Evolutionary conservation across 441 rosid species (phyloP).

Genomic region (Pelargonium exstipulatum): DNA sequence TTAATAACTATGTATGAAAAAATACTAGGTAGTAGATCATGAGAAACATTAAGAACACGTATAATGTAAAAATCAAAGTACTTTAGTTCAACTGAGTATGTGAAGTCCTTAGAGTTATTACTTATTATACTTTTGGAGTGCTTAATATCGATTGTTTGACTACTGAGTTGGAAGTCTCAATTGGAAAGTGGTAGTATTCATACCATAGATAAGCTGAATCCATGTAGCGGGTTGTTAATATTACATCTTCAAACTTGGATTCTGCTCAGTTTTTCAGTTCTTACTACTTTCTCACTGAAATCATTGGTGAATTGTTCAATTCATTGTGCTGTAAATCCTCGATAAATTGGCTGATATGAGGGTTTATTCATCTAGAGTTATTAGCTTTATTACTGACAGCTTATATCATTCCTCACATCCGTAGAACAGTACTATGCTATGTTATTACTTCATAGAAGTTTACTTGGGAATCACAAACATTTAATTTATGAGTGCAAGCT

Average conservation of each 20-base stretch:
- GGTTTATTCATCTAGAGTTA: neutral
- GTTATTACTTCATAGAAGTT: neutral
- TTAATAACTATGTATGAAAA: neutral
- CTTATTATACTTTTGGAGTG: neutral
- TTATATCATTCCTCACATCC: neutral
- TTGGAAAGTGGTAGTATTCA: neutral
- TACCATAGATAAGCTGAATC: neutral
- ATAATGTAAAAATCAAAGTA: neutral
- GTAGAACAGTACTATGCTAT: neutral
- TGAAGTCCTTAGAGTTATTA: neutral
- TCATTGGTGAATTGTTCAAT: neutral
- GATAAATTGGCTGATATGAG: neutral
- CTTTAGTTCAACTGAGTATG: neutral
- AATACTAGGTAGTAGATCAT: neutral
- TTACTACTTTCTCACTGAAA: neutral
- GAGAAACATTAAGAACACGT: neutral
- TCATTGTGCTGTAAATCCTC: neutral
- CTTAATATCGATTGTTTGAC: conserved; percentile 1
- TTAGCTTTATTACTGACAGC: neutral
- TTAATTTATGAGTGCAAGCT: neutral
- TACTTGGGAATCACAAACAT: neutral
- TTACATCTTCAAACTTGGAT: neutral
- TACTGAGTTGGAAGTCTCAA: neutral
- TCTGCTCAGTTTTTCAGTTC: neutral
- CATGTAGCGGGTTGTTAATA: neutral